Evolutionary conservation across 2,329 filamentous ascomycete species (phyloP), one percentile per base, ranked within the genome.

Genomic region (Scedosporium aurantiacum): DNA sequence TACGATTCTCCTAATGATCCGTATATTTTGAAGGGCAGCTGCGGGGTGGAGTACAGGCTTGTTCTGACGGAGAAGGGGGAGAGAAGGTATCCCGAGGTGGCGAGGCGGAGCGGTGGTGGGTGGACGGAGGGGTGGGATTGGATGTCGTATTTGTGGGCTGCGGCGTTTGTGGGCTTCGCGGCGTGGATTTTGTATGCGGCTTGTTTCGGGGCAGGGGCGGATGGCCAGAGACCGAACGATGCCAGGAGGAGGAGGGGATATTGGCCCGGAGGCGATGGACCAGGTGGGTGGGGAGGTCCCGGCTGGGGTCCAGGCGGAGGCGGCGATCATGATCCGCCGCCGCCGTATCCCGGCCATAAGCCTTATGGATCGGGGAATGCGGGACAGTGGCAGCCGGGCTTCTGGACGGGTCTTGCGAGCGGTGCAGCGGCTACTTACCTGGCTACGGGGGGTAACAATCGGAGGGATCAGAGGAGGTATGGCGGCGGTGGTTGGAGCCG

Each of bases 1-100:
- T 97, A 96, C 75, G 78, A 82, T 62, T 79, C 77, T 14, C 75
- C 87, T 0, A 84, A 93, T 56, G 94, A 97, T 71, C 84, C 85
- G 0, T 95, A 91, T 72, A 82, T 97, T n/a, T 76, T 97, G 60
- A 91, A 89, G 69, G 94, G 94, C 23, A 94, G 89, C 72, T 97
- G 93, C 74, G 94, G 89, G 14, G 92, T 96, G 25, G 90, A 96
- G 74, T 97, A 97, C 73, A 81, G 87, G 14, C 74, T 97, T 5
- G 73, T 88, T 0, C 77, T 97, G 60, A 97, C 92, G 1, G 84
- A 87, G 10, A 78, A 81, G 64, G 94, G 94, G 2, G 85, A 92
- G 74, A 74, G 81, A 67, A 83, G 80, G 66, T 92, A 88, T 71
- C 89, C 88, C 1, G 71, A 81, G 43, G 68, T 83, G 47, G 75